Evolutionary conservation across 108 stramenopile genomes (phyloP).

Genomic region (Cyclostephanos tholiformis): DNA sequence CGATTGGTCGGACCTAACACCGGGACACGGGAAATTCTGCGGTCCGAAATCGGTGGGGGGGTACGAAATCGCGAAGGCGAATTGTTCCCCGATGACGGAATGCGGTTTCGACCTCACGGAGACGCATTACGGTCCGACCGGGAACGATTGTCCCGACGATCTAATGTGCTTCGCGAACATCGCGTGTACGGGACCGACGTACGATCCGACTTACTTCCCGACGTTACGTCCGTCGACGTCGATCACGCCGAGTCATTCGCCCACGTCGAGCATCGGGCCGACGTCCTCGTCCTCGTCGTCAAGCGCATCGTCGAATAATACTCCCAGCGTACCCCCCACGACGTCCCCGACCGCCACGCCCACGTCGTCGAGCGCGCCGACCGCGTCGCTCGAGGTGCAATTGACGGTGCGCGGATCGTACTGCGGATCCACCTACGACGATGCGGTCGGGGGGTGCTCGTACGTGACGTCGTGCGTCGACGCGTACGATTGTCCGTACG

Average conservation of each 20-base stretch:
- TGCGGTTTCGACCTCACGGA: neutral
- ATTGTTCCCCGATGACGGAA: neutral
- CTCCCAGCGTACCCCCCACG: too few relatives aligned
- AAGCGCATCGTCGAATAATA: too few relatives aligned
- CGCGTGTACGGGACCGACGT: neutral
- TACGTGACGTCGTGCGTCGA: too few relatives aligned
- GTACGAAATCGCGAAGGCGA: neutral
- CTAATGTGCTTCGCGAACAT: constrained; percentile 14
- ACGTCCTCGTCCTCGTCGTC: neutral
- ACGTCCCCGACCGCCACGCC: too few relatives aligned
- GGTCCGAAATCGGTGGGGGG: constrained; percentile 18
- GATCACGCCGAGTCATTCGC: neutral
- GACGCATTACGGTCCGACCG: constrained; percentile 3
- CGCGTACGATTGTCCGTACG: too few relatives aligned
- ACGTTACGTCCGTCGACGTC: neutral
- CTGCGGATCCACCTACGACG: neutral
- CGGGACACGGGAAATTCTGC: constrained; percentile 16
- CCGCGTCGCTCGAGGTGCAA: neutral
- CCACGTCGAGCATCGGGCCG: too few relatives aligned
- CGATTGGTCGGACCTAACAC: neutral
- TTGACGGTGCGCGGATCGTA: constrained; percentile 1
- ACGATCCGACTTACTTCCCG: constrained; percentile 5
- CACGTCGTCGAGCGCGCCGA: too few relatives aligned
- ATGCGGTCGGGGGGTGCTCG: neutral
- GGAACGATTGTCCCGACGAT: constrained; percentile 9